Conservation (phyloP, 305 asterid species). For the Fraxinus greggii region DNA sequence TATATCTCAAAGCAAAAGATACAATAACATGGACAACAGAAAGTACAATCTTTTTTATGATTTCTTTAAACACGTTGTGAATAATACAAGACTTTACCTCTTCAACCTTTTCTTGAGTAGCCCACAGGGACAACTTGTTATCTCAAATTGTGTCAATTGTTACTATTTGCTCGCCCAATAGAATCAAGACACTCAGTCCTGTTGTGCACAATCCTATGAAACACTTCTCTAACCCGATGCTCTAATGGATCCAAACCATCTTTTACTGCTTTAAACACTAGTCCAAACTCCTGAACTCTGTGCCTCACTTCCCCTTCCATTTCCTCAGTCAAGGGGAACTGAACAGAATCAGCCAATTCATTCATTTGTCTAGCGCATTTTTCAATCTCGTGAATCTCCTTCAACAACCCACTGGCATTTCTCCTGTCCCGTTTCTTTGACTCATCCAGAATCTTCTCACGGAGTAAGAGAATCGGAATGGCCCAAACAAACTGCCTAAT, state of each 20-base stretch:
- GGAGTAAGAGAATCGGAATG: slow-evolving; percentile 34
- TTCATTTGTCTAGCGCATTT: slow-evolving; percentile 40
- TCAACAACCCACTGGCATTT: slow-evolving; percentile 43
- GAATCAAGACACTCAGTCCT: slow-evolving; percentile 53
- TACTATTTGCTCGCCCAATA: slow-evolving; percentile 28
- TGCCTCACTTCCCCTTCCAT: slow-evolving; percentile 41
- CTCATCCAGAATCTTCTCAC: slow-evolving; percentile 52
- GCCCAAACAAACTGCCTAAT: slow-evolving; percentile 46
- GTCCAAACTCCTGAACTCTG: slow-evolving; percentile 34
- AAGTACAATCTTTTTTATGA: slow-evolving; percentile 30
- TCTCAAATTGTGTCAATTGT: slow-evolving; percentile 16
- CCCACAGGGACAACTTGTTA: not conserved
- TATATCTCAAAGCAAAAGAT: slow-evolving; percentile 27
- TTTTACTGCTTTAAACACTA: slow-evolving; percentile 36
- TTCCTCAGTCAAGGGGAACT: slow-evolving; percentile 43
- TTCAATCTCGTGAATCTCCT: slow-evolving; percentile 49
- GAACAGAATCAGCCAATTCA: slow-evolving; percentile 35
- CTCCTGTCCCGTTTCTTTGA: slow-evolving; percentile 47
- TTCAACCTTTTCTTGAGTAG: slow-evolving; percentile 27
- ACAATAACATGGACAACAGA: slow-evolving; percentile 33
- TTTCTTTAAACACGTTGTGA: slow-evolving; percentile 40
- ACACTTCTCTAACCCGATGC: slow-evolving; percentile 59
- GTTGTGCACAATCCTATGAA: slow-evolving; percentile 54
- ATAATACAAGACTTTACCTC: slow-evolving; percentile 34
- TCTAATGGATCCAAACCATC: slow-evolving; percentile 61